Evolutionary conservation across 495 filamentous ascomycete species (phyloP).

Genomic region (Gamarada debralockiae): DNA sequence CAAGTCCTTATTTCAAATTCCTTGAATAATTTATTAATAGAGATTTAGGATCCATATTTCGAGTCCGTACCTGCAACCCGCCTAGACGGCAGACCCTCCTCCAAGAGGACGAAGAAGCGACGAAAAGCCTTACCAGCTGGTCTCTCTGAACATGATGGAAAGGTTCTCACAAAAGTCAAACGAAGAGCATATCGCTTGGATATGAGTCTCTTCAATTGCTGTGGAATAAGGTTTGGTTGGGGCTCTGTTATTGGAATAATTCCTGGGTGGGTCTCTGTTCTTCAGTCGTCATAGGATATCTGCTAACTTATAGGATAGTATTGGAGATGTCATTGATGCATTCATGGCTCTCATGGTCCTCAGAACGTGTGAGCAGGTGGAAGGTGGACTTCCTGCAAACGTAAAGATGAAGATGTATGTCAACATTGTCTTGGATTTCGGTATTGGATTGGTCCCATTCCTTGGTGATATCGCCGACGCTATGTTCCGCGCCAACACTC

Average conservation of each 20-base stretch:
- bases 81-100: conserved; percentile 46
- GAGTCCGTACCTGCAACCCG: conserved; percentile 68
- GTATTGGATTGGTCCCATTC: conserved; percentile 79
- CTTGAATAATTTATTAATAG: conserved; percentile 15
- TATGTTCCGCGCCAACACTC: conserved; percentile 61
- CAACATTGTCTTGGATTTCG: conserved; percentile 74
- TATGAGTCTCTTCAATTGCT: conserved; percentile 69
- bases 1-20: conserved; percentile 30
- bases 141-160: conserved; percentile 73
- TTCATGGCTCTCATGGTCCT: conserved; percentile 68
- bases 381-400: conserved; percentile 60
- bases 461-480: conserved; percentile 78
- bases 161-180: conserved; percentile 76
- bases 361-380: conserved; percentile 58
- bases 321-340: conserved; percentile 73
- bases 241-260: conserved; percentile 74
- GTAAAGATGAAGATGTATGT: conserved; percentile 66
- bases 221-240: conserved; percentile 79
- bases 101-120: conserved; percentile 56
- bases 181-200: conserved; percentile 78
- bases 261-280: conserved; percentile 57
- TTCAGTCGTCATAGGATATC: neutral
- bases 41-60: conserved; percentile 63
- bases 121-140: conserved; percentile 67
- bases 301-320: conserved; percentile 36